Conservation (phyloP, 352 stramenopile species). For the Blastocystis sp. region DNA sequence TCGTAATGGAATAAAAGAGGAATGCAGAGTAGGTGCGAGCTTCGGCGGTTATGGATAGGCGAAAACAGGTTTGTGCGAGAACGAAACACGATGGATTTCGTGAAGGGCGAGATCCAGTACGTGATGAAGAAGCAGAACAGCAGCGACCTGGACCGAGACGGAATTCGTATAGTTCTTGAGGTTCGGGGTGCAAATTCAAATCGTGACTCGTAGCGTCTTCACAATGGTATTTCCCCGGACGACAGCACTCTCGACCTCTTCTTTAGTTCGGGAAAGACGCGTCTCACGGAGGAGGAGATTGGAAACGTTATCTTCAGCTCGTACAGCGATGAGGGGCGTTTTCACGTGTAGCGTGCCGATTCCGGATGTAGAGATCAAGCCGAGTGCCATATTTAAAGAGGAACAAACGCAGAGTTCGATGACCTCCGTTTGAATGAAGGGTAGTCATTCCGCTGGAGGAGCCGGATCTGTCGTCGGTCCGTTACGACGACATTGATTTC, state of each 20-base stretch:
- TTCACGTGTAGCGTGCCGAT: conserved; percentile 21
- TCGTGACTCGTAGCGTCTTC: conserved; percentile 12
- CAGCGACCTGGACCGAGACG: conserved; percentile 26
- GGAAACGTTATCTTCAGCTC: conserved; percentile 18
- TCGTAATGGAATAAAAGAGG: background rate
- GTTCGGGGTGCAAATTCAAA: background rate
- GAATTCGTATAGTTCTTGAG: conserved; percentile 20
- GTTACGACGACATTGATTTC: conserved; percentile 60
- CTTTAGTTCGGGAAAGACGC: conserved; percentile 16
- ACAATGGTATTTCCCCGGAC: conserved; percentile 26
- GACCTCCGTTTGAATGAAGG: background rate
- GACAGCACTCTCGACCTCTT: conserved; percentile 47
- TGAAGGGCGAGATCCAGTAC: conserved; percentile 3
- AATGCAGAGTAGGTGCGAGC: background rate
- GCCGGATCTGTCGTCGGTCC: background rate
- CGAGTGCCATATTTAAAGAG: conserved; percentile 33
- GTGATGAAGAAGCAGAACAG: conserved; percentile 25
- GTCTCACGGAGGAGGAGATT: background rate
- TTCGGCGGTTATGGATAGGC: background rate
- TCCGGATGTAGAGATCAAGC: conserved; percentile 32
- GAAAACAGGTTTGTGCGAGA: conserved; percentile 14
- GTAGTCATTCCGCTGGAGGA: conserved; percentile 8
- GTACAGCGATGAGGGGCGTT: background rate
- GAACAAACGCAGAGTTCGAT: conserved; percentile 32
- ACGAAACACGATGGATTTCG: conserved; percentile 41